A percentile compares a stretch with the other conserved stretches of the same genome.
Conservation (phyloP, 768 basidiomycete species). For the Gloeopeniophorella convolvens region DNA sequence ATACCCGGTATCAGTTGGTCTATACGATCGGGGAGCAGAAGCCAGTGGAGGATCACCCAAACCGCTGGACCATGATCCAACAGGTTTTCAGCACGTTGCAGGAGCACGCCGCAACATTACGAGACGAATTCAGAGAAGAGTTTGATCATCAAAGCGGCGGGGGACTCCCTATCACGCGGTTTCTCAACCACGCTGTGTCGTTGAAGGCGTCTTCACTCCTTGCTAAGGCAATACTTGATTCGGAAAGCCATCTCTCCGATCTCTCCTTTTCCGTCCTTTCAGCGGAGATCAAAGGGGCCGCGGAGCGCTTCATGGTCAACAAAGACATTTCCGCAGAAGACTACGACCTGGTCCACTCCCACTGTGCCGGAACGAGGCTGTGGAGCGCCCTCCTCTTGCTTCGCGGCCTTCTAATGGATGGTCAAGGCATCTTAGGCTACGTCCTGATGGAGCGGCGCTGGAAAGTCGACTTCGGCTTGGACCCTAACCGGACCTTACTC, state of each 20-base stretch:
- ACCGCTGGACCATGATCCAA: conserved; percentile 39
- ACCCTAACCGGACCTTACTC: conserved; percentile 35
- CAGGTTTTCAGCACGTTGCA: conserved; percentile 31
- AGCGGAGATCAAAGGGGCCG: not conserved
- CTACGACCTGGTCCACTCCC: not conserved
- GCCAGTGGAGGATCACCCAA: conserved; percentile 34
- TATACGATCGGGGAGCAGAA: conserved; percentile 37
- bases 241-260: not conserved
- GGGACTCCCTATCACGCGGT: conserved; percentile 5
- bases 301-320: not conserved
- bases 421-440: conserved; percentile 33
- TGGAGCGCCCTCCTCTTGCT: conserved; percentile 38
- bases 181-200: not conserved
- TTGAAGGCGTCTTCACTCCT: not conserved
- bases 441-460: conserved; percentile 36
- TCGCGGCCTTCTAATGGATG: conserved; percentile 37
- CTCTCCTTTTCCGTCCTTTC: not conserved
- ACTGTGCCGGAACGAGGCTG: conserved; percentile 5
- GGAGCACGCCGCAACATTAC: conserved; percentile 10
- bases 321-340: not conserved
- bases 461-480: conserved; percentile 48
- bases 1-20: conserved; percentile 41
- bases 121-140: not conserved
- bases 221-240: not conserved
- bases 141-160: not conserved